These are phyloP conservation scores for Quercus robur DNA, from an alignment of 306 rosid species.

Conservation along the genomic window DNA sequence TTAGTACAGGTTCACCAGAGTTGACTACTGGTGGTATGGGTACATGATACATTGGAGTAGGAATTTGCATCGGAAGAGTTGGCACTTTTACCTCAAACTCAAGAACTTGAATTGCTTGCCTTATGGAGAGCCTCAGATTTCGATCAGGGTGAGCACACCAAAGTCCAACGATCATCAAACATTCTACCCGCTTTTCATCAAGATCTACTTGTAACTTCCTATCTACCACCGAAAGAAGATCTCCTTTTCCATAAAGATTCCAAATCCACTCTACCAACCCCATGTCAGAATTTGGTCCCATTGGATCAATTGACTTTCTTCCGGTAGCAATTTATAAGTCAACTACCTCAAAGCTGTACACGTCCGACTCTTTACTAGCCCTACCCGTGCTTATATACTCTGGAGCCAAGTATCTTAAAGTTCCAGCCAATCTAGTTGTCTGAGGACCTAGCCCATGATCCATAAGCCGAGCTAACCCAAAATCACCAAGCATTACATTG, in stretches of 20 bases:
- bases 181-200: no score
- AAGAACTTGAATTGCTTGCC: no score
- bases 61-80: no score
- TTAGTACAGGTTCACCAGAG: no score
- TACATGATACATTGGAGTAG: no score
- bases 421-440: not conserved
- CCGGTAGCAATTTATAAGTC: not conserved
- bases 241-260: not conserved
- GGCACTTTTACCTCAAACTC: no score
- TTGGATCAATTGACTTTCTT: not conserved
- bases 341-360: not conserved
- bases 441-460: not conserved
- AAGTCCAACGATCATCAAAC: no score
- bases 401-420: slow-evolving; percentile 1
- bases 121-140: no score
- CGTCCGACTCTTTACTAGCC: not conserved
- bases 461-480: not conserved
- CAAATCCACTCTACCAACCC: not conserved
- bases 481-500: not conserved
- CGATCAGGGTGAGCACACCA: no score
- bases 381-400: not conserved
- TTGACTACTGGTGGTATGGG: no score
- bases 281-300: not conserved
- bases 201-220: no score
- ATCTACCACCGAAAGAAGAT: not conserved